These are phyloP conservation scores for Volvox carteri DNA, from an alignment of 163 green algal genomes.

Conservation along the genomic window DNA sequence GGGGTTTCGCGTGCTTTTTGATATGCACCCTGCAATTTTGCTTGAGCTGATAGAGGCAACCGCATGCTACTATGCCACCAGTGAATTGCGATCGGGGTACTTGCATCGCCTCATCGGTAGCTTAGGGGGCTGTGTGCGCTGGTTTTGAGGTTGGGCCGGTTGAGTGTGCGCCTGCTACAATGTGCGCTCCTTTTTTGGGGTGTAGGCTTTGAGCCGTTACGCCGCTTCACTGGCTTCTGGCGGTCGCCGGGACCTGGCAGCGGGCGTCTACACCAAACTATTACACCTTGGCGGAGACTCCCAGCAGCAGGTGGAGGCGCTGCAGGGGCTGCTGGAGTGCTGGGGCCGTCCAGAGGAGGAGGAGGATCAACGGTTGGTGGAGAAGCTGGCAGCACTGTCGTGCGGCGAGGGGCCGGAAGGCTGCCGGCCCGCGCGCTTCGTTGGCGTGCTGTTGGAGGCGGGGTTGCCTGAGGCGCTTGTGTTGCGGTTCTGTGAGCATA, in stretches of 20 bases:
- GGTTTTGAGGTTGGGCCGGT: too few species aligned
- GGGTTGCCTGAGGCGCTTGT: constrained; percentile 33
- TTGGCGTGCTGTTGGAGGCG: constrained; percentile 47
- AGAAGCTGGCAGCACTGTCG: constrained; percentile 35
- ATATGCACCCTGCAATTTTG: too few species aligned
- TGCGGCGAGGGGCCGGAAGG: constrained; percentile 15
- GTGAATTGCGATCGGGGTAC: too few species aligned
- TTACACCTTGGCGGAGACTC: constrained; percentile 29
- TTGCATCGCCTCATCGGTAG: too few species aligned
- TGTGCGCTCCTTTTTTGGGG: too few species aligned
- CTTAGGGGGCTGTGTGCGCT: too few species aligned
- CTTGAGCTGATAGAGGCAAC: too few species aligned
- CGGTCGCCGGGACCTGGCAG: constrained; percentile 25
- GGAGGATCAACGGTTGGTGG: constrained; percentile 41
- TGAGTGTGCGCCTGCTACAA: too few species aligned
- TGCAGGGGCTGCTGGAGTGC: constrained; percentile 39
- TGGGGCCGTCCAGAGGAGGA: constrained; percentile 32
- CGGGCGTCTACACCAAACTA: constrained; percentile 48
- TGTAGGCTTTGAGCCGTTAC: constrained; percentile 28
- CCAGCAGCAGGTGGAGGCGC: constrained; percentile 47
- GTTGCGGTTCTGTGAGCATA: constrained; percentile 46
- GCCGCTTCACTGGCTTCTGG: constrained; percentile 2
- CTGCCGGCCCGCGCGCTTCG: constrained; percentile 41
- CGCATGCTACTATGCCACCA: too few species aligned
- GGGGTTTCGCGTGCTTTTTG: too few species aligned